phyloP scores from a whole-genome alignment of 495 filamentous ascomycete species.

The Lophiostoma macrostomum region DNA sequence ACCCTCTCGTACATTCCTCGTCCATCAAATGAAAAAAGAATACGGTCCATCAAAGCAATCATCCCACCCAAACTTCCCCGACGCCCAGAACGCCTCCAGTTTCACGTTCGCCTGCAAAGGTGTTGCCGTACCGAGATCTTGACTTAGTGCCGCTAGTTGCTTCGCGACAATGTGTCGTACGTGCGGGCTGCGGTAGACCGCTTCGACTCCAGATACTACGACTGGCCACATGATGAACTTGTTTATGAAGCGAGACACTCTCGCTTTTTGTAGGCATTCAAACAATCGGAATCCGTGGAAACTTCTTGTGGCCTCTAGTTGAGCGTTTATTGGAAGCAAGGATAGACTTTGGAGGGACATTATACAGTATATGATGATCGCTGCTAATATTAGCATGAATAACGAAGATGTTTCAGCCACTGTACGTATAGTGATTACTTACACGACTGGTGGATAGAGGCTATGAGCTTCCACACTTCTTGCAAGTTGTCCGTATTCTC shows the following conservation, averaged over 20 bases:
- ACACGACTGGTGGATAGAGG: background rate
- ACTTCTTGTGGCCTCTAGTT: background rate
- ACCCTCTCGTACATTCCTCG: too few species aligned
- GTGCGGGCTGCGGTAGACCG: background rate
- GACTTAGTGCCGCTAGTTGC: background rate
- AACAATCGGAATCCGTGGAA: background rate
- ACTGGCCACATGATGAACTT: constrained; percentile 16
- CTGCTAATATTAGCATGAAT: too few species aligned
- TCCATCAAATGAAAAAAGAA: constrained; percentile 1
- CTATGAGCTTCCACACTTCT: constrained; percentile 4
- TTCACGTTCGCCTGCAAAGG: background rate
- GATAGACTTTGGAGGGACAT: constrained; percentile 2
- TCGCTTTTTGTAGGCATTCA: background rate
- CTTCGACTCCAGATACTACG: constrained; percentile 3
- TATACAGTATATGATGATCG: constrained; percentile 6
- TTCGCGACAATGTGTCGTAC: background rate
- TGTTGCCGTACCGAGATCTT: background rate
- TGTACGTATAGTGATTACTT: too few species aligned
- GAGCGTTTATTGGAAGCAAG: background rate
- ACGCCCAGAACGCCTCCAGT: constrained; percentile 4
- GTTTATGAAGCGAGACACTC: background rate
- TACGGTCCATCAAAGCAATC: constrained; percentile 7
- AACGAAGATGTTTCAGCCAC: too few species aligned
- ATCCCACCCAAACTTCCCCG: constrained; percentile 1
- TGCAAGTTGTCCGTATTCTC: background rate